A percentile compares a stretch with the other conserved stretches of the same genome.
These are phyloP conservation scores for Agaricus blazei DNA, from an alignment of 768 basidiomycete genomes.

Conservation along the genomic window DNA sequence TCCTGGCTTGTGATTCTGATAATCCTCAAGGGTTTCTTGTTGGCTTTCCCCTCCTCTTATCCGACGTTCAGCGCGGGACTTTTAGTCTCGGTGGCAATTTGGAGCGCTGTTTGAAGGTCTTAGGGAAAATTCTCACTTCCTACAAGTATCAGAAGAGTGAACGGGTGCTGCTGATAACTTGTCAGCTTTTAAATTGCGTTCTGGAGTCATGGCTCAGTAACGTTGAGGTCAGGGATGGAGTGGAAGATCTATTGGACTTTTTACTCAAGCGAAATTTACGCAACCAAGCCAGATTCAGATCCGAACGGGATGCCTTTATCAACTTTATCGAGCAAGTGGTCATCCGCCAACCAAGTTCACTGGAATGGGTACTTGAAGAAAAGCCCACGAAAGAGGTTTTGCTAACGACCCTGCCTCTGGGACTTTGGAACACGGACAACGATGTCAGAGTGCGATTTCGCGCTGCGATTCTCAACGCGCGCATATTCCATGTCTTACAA, in stretches of 20 bases:
- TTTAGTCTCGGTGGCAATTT: slow-evolving; percentile 50
- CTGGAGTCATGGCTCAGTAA: slow-evolving; percentile 48
- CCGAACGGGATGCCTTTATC: slow-evolving; percentile 56
- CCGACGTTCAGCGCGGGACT: slow-evolving; percentile 47
- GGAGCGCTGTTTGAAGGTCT: slow-evolving; percentile 45
- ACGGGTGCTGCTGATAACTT: slow-evolving; percentile 43
- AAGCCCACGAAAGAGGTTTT: slow-evolving; percentile 33
- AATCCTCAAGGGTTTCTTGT: slow-evolving; percentile 51
- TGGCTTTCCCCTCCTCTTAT: slow-evolving; percentile 51
- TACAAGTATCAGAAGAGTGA: slow-evolving; percentile 57
- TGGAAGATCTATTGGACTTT: slow-evolving; percentile 46
- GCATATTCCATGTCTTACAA: slow-evolving; percentile 46
- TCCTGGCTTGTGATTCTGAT: slow-evolving; percentile 38
- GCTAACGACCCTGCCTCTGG: slow-evolving; percentile 39
- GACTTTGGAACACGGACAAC: slow-evolving; percentile 47
- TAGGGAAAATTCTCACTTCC: slow-evolving; percentile 45
- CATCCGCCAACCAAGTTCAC: slow-evolving; percentile 46
- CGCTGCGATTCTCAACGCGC: slow-evolving; percentile 53
- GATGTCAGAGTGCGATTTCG: slow-evolving; percentile 87
- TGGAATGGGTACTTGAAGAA: slow-evolving; percentile 43
- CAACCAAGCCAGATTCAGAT: slow-evolving; percentile 54
- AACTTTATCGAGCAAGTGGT: slow-evolving; percentile 62
- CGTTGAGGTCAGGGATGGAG: background rate
- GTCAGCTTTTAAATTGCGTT: slow-evolving; percentile 65
- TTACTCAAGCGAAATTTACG: slow-evolving; percentile 40